Conservation (phyloP, 139 green algal species). For the Chlamydomonas sp. region DNA sequence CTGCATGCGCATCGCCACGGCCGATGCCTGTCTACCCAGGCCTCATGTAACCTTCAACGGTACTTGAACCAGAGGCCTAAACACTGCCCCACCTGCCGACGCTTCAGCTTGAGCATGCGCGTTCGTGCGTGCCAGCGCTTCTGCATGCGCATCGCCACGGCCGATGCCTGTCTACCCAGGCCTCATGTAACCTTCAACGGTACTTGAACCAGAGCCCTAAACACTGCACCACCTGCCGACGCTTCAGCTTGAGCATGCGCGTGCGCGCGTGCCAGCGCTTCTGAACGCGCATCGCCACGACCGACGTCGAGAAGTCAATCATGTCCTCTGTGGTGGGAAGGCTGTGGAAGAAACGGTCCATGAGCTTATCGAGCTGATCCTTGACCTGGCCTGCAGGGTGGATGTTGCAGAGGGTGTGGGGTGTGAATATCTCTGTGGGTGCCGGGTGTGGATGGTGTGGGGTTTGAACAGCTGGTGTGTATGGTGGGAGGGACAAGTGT, state of each 20-base stretch:
- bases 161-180: not conserved
- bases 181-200: not conserved
- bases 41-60: not conserved
- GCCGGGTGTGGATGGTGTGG: no score
- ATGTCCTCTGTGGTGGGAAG: conserved; percentile 48
- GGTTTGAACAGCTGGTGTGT: no score
- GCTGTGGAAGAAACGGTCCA: conserved; percentile 52
- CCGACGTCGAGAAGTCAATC: conserved; percentile 58
- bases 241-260: conserved; percentile 41
- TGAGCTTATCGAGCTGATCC: conserved; percentile 25
- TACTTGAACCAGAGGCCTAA: no score
- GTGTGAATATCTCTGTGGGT: no score
- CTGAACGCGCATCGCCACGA: conserved; percentile 46
- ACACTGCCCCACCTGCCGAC: not conserved
- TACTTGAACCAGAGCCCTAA: no score
- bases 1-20: no score
- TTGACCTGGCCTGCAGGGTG: not conserved
- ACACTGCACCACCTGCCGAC: no score
- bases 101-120: not conserved
- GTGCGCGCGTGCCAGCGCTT: conserved; percentile 56
- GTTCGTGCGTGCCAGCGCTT: no score
- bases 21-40: not conserved
- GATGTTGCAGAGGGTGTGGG: no score
- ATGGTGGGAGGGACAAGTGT: no score
- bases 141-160: no score